phyloP scores from a whole-genome alignment of 768 basidiomycete species.

The Termitomyces sp. region DNA sequence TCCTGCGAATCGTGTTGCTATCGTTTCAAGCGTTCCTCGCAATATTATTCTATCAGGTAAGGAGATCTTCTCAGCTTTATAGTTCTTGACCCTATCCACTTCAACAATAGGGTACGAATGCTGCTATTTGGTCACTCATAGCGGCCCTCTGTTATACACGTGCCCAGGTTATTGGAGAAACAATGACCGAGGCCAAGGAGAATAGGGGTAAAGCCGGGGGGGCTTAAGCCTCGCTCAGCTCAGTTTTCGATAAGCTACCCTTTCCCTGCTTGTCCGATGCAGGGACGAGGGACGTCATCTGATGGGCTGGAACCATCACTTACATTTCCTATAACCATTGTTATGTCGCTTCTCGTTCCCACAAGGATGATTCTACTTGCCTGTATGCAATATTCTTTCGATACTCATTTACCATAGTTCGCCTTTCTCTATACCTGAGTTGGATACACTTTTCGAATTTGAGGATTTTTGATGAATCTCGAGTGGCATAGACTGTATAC shows the following conservation, averaged over 20 bases:
- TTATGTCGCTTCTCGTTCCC: conserved; percentile 4
- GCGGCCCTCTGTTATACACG: conserved; percentile 64
- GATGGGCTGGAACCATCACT: conserved; percentile 25
- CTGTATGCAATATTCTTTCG: neutral
- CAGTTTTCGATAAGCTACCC: neutral
- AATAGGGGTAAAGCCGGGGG: conserved; percentile 56
- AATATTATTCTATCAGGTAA: conserved; percentile 75
- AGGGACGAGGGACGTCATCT: neutral
- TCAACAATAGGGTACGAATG: conserved; percentile 71
- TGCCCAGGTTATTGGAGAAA: conserved; percentile 66
- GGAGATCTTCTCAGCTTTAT: conserved; percentile 10
- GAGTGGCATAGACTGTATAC: neutral
- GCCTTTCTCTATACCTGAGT: conserved; percentile 7
- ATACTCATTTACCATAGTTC: conserved; percentile 8
- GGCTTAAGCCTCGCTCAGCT: conserved; percentile 38
- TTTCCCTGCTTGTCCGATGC: neutral
- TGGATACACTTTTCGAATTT: conserved; percentile 2
- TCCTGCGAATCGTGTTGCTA: conserved; percentile 58
- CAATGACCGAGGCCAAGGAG: conserved; percentile 59
- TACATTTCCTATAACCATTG: conserved; percentile 12
- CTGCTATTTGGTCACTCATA: conserved; percentile 74
- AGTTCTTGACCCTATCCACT: conserved; percentile 2
- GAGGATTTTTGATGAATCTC: neutral
- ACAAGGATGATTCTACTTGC: neutral
- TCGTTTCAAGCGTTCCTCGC: conserved; percentile 59